phyloP scores from a whole-genome alignment of 257 asterid species.

The Galeopsis tetrahit region DNA sequence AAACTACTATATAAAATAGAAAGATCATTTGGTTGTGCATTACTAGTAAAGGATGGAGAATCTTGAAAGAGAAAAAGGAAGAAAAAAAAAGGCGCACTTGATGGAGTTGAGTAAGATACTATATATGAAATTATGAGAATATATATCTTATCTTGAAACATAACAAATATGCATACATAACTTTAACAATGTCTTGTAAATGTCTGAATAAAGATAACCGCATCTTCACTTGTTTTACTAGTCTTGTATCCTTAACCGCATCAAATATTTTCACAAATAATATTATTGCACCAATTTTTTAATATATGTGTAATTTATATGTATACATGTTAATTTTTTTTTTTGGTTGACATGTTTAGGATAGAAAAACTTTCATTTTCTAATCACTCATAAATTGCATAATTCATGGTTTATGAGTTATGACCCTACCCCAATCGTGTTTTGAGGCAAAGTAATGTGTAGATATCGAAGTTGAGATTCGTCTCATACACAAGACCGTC shows the following conservation, averaged over 20 bases:
- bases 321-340: no score
- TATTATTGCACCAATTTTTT: neutral
- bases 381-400: no score
- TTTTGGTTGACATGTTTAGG: no score
- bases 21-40: no score
- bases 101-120: neutral
- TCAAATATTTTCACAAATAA: no score
- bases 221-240: neutral
- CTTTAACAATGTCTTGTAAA: constrained; percentile 35
- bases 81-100: constrained; percentile 15
- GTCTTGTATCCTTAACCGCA: constrained; percentile 23
- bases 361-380: no score
- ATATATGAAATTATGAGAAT: neutral
- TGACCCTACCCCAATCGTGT: no score
- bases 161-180: constrained; percentile 8
- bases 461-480: no score
- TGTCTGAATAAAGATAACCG: constrained; percentile 45
- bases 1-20: no score
- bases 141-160: constrained; percentile 34
- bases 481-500: no score
- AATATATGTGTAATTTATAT: neutral
- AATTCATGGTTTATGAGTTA: no score
- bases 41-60: neutral
- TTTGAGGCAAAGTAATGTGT: no score
- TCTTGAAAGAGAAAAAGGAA: constrained; percentile 16